phyloP scores from a whole-genome alignment of 495 filamentous ascomycete genomes.

The Neurospora hispaniola region DNA sequence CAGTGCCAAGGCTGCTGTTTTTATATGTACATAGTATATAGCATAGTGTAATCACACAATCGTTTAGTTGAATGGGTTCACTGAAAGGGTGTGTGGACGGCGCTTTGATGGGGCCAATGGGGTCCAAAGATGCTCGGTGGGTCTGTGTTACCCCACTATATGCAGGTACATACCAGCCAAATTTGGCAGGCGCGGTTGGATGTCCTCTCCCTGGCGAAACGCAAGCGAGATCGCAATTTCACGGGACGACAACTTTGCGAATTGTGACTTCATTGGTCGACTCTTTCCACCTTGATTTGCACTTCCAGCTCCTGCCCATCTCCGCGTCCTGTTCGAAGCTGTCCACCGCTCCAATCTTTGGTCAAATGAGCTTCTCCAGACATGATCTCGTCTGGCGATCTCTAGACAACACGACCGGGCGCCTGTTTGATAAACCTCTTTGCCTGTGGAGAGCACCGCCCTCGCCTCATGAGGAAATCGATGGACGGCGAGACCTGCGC shows the following conservation, averaged over 20 bases:
- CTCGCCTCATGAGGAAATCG: background rate
- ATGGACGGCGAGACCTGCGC: background rate
- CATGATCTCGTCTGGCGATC: conserved; percentile 5
- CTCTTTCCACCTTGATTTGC: conserved; percentile 3
- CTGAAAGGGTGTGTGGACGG: too few species aligned
- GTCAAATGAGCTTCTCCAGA: conserved; percentile 6
- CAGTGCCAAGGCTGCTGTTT: too few species aligned
- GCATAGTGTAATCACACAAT: too few species aligned
- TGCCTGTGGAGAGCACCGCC: background rate
- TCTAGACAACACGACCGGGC: background rate
- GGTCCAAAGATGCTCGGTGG: background rate
- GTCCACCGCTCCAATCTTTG: conserved; percentile 1
- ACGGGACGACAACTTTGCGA: background rate
- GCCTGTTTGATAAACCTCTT: background rate
- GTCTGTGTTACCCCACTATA: background rate
- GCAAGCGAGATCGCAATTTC: conserved; percentile 9
- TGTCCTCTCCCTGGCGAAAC: background rate
- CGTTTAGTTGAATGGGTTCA: too few species aligned
- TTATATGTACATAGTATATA: too few species aligned
- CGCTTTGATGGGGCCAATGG: background rate
- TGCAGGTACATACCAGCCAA: conserved; percentile 14
- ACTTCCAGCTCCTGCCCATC: background rate
- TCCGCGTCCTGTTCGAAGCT: background rate
- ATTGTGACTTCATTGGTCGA: conserved; percentile 1
- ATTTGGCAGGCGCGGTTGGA: background rate